Conservation (phyloP, 2,329 filamentous ascomycete species). For the Aspergillus nomiae region DNA sequence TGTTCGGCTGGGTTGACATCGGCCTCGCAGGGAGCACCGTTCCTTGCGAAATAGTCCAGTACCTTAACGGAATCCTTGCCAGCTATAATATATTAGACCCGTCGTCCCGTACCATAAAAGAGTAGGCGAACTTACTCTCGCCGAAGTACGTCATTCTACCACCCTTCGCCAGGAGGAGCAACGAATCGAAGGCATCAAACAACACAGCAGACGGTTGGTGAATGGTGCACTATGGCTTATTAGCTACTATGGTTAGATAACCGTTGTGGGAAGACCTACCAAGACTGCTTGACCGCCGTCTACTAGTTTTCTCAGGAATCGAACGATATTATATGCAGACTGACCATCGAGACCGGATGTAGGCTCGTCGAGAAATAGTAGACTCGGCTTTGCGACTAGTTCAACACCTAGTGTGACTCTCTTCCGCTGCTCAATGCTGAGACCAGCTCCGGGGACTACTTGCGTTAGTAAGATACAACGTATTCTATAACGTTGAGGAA, state of each 20-base stretch:
- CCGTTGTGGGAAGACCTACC: conserved; percentile 35
- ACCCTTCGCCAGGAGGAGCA: conserved; percentile 65
- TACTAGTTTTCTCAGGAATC: conserved; percentile 67
- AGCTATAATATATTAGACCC: conserved; percentile 18
- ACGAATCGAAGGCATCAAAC: conserved; percentile 67
- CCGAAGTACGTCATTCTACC: conserved; percentile 70
- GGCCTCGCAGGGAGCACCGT: conserved; percentile 56
- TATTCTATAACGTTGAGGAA: not conserved
- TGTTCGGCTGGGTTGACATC: conserved; percentile 57
- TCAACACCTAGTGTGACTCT: conserved; percentile 63
- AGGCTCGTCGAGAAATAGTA: conserved; percentile 64
- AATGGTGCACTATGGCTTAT: conserved; percentile 53
- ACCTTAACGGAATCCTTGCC: conserved; percentile 45
- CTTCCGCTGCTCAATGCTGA: conserved; percentile 68
- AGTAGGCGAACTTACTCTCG: conserved; percentile 38
- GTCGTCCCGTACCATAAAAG: not conserved
- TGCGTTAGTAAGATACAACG: not conserved
- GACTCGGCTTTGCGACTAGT: conserved; percentile 61
- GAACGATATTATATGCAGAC: conserved; percentile 58
- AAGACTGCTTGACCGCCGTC: conserved; percentile 68
- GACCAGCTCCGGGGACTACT: conserved; percentile 54
- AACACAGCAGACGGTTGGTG: conserved; percentile 70
- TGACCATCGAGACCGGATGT: conserved; percentile 68
- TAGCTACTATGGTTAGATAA: not conserved
- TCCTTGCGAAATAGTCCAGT: conserved; percentile 52